Evolutionary conservation across 495 filamentous ascomycete species (phyloP).

Genomic region (Trichoderma parareesei): DNA sequence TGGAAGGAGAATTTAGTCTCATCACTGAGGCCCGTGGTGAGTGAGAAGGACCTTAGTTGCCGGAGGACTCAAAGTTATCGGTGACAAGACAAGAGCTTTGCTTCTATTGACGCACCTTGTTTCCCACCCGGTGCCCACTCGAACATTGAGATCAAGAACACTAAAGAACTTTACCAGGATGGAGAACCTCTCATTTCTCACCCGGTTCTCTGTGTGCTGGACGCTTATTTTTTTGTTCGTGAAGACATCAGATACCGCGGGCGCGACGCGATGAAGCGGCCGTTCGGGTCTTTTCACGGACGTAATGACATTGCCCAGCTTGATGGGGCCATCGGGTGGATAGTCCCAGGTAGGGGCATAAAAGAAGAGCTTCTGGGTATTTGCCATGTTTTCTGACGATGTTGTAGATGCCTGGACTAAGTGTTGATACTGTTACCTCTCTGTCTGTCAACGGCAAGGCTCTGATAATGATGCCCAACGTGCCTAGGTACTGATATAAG

Average conservation of each 20-base stretch:
- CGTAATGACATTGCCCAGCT: neutral
- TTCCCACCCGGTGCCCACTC: neutral
- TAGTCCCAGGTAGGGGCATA: neutral
- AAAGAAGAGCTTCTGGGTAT: neutral
- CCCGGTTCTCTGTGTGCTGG: neutral
- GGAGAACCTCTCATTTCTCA: neutral
- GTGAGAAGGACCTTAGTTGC: too few relatives aligned
- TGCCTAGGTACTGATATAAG: too few relatives aligned
- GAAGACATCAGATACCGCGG: neutral
- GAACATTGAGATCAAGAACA: neutral
- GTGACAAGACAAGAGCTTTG: too few relatives aligned
- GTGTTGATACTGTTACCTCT: too few relatives aligned
- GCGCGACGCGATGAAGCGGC: neutral
- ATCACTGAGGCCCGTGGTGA: too few relatives aligned
- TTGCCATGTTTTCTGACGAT: too few relatives aligned
- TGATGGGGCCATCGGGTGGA: neutral
- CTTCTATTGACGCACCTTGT: neutral
- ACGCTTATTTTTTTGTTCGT: neutral
- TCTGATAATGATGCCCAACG: too few relatives aligned
- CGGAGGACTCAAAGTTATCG: neutral
- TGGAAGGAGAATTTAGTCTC: neutral
- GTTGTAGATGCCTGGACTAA: too few relatives aligned
- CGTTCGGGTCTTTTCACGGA: neutral
- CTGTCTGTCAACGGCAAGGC: too few relatives aligned
- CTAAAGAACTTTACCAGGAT: neutral